Evolutionary conservation across 2,329 filamentous ascomycete species (phyloP).

Genomic region (Cytospora mali): DNA sequence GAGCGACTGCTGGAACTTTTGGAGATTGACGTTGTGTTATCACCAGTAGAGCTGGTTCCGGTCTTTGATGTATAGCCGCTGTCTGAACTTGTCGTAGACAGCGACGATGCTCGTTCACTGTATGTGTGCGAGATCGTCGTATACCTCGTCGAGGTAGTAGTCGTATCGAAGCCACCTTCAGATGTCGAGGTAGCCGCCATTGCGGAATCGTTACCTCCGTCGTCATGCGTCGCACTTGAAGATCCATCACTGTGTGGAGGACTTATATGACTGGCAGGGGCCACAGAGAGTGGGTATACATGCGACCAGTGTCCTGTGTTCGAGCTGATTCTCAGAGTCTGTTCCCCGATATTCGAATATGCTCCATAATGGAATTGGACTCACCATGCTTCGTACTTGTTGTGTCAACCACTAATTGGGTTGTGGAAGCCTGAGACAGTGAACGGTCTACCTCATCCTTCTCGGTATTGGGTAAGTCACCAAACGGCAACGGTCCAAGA

Average conservation of each 20-base stretch:
- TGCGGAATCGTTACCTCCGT: background rate
- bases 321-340: background rate
- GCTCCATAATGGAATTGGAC: background rate
- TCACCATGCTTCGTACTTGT: background rate
- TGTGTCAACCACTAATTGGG: background rate
- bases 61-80: background rate
- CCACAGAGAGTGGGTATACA: background rate
- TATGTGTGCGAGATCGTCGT: background rate
- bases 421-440: background rate
- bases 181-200: background rate
- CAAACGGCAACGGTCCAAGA: background rate
- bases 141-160: background rate
- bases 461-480: background rate
- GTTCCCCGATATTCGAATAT: background rate
- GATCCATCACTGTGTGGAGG: background rate
- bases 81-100: background rate
- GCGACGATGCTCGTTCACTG: background rate
- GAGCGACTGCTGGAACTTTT: background rate
- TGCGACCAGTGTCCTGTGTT: background rate
- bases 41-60: background rate
- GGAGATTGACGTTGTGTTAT: background rate
- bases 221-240: background rate
- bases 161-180: background rate
- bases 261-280: background rate
- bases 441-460: background rate